These are phyloP conservation scores for Trichoderma sp. DNA, from an alignment of 2,329 filamentous ascomycete genomes.

Conservation along the genomic window DNA sequence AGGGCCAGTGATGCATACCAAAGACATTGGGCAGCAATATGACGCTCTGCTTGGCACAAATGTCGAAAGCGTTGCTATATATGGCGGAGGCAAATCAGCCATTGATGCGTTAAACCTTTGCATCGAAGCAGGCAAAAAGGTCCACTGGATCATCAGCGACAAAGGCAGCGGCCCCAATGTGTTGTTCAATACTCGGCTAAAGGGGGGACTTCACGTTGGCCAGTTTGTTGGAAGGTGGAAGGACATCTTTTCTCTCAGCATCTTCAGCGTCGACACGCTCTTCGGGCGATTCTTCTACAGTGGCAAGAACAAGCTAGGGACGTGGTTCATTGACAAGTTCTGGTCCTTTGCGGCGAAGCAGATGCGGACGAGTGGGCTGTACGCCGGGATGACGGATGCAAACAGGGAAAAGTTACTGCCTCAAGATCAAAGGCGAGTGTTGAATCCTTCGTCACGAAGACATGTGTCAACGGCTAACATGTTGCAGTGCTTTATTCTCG, in stretches of 20 bases:
- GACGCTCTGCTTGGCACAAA: neutral
- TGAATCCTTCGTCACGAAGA: neutral
- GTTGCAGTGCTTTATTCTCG: conserved; percentile 1
- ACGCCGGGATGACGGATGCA: conserved; percentile 2
- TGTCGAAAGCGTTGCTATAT: neutral
- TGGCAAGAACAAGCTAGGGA: conserved; percentile 2
- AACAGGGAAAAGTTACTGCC: conserved; percentile 4
- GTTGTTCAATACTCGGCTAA: conserved; percentile 9
- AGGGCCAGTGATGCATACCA: conserved; percentile 2
- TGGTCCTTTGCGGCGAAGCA: conserved; percentile 9
- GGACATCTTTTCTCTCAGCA: conserved; percentile 11
- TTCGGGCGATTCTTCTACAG: conserved; percentile 10
- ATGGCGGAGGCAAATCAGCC: conserved; percentile 14
- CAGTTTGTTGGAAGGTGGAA: conserved; percentile 16
- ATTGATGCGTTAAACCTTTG: conserved; percentile 10
- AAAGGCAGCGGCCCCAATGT: conserved; percentile 7
- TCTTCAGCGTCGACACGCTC: conserved; percentile 2
- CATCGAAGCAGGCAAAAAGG: conserved; percentile 10
- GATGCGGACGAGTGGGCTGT: neutral
- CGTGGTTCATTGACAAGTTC: conserved; percentile 15
- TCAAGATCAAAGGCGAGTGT: neutral
- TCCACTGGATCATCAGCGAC: conserved; percentile 17
- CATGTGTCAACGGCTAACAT: neutral
- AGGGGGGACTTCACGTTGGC: conserved; percentile 3
- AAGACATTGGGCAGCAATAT: conserved; percentile 3